Conservation (phyloP, 139 green algal species). For the Eudorina sp. region DNA sequence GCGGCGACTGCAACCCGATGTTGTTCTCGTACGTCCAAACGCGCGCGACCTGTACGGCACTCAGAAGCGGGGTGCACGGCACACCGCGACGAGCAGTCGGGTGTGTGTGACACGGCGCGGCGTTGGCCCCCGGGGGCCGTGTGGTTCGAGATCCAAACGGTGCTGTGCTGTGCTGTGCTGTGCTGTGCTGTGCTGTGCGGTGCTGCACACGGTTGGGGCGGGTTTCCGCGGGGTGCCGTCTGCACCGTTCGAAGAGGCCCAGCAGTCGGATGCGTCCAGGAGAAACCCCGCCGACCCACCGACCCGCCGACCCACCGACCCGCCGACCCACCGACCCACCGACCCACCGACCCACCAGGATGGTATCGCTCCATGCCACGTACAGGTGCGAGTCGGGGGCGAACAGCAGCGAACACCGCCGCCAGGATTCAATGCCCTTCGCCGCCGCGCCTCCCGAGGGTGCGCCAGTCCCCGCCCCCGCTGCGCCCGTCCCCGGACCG, state of each 20-base stretch:
- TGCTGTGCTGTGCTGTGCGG: too few relatives aligned
- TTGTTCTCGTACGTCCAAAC: slow-evolving; percentile 41
- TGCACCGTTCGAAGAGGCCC: too few relatives aligned
- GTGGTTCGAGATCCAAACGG: too few relatives aligned
- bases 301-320: background rate
- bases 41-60: slow-evolving; percentile 40
- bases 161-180: too few relatives aligned
- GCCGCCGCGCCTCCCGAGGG: background rate
- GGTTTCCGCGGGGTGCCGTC: too few relatives aligned
- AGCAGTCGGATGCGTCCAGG: too few relatives aligned
- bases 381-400: slow-evolving; percentile 75
- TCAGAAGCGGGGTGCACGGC: background rate
- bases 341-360: slow-evolving; percentile 66
- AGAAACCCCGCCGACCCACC: background rate
- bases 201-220: too few relatives aligned
- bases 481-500: background rate
- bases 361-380: slow-evolving; percentile 78
- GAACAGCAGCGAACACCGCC: slow-evolving; percentile 70
- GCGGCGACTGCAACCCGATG: slow-evolving; percentile 8
- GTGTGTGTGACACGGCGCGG: too few relatives aligned
- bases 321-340: background rate
- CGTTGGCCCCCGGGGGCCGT: too few relatives aligned
- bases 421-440: background rate
- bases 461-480: background rate
- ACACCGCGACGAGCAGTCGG: too few relatives aligned